Conservation (phyloP, 768 basidiomycete species). For the Macrocybe gigantea region DNA sequence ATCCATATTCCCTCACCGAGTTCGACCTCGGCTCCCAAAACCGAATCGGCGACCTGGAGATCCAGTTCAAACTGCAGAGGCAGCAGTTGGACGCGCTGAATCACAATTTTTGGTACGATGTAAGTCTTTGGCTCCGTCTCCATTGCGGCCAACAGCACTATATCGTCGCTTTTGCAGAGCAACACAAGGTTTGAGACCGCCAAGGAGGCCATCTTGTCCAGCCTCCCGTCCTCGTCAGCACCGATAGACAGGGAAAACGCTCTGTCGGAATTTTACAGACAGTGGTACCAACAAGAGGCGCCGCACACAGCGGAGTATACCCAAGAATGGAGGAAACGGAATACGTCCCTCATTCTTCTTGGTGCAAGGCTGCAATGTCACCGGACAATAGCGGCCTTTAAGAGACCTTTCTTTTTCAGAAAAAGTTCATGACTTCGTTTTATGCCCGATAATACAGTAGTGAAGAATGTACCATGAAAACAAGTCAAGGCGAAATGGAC, state of each 20-base stretch:
- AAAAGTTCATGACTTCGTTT: slow-evolving; percentile 1
- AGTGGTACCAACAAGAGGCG: slow-evolving; percentile 71
- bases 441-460: no score
- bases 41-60: slow-evolving; percentile 40
- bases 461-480: no score
- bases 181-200: slow-evolving; percentile 77
- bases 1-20: slow-evolving; percentile 78
- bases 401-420: slow-evolving; percentile 16
- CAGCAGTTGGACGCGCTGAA: slow-evolving; percentile 73
- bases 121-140: slow-evolving; percentile 30
- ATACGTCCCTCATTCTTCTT: slow-evolving; percentile 48
- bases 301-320: slow-evolving; percentile 54
- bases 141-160: neutral
- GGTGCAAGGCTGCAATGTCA: slow-evolving; percentile 51
- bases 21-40: slow-evolving; percentile 37
- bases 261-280: slow-evolving; percentile 65
- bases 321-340: slow-evolving; percentile 61
- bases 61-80: slow-evolving; percentile 66
- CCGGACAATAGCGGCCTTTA: slow-evolving; percentile 30
- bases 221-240: slow-evolving; percentile 46
- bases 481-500: neutral
- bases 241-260: slow-evolving; percentile 58
- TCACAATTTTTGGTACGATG: slow-evolving; percentile 77
- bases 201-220: slow-evolving; percentile 50
- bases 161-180: slow-evolving; percentile 38